Conservation (phyloP, 768 basidiomycete genomes). For the Paxillus ammoniavirescens region DNA sequence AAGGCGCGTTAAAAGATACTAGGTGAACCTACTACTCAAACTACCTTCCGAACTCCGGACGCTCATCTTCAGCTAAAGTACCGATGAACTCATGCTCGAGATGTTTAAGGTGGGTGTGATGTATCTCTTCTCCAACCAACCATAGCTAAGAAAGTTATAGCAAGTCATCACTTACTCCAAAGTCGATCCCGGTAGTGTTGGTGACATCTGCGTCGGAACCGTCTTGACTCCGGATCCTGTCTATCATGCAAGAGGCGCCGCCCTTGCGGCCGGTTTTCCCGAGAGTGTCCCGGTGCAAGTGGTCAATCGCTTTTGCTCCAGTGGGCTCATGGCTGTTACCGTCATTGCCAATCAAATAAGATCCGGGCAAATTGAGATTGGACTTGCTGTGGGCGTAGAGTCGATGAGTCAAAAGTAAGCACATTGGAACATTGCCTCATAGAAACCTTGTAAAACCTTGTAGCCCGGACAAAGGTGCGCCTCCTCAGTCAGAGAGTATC, state of each 20-base stretch:
- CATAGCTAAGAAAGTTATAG: slow-evolving; percentile 31
- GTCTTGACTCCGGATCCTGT: slow-evolving; percentile 62
- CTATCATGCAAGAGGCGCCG: slow-evolving; percentile 72
- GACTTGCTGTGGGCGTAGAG: slow-evolving; percentile 81
- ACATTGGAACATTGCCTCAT: no score
- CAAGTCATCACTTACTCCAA: slow-evolving; percentile 56
- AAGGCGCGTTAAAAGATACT: slow-evolving; percentile 73
- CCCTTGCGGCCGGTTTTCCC: slow-evolving; percentile 79
- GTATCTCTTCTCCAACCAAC: not conserved
- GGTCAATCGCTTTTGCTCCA: slow-evolving; percentile 81
- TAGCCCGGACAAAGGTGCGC: slow-evolving; percentile 66
- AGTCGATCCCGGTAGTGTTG: slow-evolving; percentile 63
- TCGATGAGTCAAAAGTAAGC: slow-evolving; percentile 78
- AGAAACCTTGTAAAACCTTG: slow-evolving; percentile 1
- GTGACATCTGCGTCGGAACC: slow-evolving; percentile 80
- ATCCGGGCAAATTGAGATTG: slow-evolving; percentile 76
- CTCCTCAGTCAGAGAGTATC: slow-evolving; percentile 60
- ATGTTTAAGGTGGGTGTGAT: slow-evolving; percentile 62
- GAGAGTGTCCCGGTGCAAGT: slow-evolving; percentile 72
- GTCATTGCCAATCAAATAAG: slow-evolving; percentile 74
- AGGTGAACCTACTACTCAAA: slow-evolving; percentile 37
- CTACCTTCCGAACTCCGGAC: not conserved
- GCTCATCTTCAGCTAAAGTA: slow-evolving; percentile 39
- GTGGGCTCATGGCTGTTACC: slow-evolving; percentile 82
- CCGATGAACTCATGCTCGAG: slow-evolving; percentile 77